Conservation (phyloP, 106 monocot species). For the Dendrobium chrysotoxum region DNA sequence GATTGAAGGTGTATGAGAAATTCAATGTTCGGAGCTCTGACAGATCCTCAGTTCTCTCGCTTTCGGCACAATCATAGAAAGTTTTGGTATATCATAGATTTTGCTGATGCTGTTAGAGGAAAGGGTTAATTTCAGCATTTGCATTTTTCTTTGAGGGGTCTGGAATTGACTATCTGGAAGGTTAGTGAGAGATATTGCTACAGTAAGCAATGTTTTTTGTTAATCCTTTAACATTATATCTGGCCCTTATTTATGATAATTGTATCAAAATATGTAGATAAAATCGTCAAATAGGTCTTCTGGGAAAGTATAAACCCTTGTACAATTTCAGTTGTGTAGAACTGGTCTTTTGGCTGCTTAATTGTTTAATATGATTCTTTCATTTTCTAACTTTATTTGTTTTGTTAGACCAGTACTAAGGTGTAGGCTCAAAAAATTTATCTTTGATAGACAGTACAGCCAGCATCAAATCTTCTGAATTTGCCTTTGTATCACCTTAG, state of each 20-base stretch:
- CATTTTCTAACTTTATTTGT: too few species aligned
- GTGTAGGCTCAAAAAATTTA: too few species aligned
- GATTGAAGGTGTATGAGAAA: slow-evolving; percentile 66
- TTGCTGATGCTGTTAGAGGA: not conserved
- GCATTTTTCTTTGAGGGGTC: not conserved
- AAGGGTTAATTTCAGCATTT: not conserved
- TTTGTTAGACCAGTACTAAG: too few species aligned
- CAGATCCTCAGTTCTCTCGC: slow-evolving; percentile 30
- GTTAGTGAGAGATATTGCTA: not conserved
- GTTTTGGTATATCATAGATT: not conserved
- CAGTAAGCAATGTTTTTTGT: not conserved
- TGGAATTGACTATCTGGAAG: not conserved
- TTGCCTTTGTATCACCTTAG: too few species aligned
- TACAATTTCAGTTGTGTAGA: not conserved
- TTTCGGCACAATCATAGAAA: slow-evolving; percentile 16
- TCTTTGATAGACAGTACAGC: too few species aligned
- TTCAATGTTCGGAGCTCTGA: slow-evolving; percentile 73
- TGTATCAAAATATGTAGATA: not conserved
- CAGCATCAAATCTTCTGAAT: too few species aligned
- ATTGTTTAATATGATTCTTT: too few species aligned
- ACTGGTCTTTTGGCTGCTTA: too few species aligned
- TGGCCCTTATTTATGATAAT: not conserved
- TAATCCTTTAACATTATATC: not conserved
- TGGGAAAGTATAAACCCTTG: too few species aligned
- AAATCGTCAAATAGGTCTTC: not conserved